Evolutionary conservation across 2,329 filamentous ascomycete species (phyloP).

Genomic region (Parastagonospora nodorum): DNA sequence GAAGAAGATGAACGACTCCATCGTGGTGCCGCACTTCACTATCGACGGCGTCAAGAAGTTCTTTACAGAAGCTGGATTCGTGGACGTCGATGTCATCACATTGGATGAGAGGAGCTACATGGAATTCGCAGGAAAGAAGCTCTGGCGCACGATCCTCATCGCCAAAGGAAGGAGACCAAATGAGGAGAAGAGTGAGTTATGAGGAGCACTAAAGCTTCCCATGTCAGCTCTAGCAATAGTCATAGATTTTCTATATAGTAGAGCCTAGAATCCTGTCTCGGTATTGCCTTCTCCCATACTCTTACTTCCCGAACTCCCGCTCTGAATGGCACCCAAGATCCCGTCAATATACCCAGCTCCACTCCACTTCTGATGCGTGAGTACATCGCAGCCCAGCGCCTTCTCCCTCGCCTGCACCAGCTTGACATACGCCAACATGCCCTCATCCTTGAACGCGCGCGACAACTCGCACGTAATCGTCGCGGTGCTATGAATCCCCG

Average conservation of each 20-base stretch:
- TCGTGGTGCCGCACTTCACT: conserved; percentile 70
- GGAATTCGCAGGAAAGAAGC: conserved; percentile 41
- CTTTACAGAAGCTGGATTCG: conserved; percentile 66
- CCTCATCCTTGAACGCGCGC: conserved; percentile 81
- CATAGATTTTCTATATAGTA: neutral
- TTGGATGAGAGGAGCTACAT: conserved; percentile 59
- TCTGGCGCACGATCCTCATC: conserved; percentile 56
- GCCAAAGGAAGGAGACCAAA: conserved; percentile 56
- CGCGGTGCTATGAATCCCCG: conserved; percentile 67
- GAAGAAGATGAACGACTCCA: conserved; percentile 54
- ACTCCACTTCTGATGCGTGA: conserved; percentile 92
- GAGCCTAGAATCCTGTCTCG: conserved; percentile 56
- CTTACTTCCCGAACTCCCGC: conserved; percentile 84
- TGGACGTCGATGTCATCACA: conserved; percentile 62
- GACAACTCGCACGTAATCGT: conserved; percentile 76
- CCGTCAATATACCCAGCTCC: conserved; percentile 81
- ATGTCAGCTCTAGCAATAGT: neutral
- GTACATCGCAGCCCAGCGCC: conserved; percentile 86
- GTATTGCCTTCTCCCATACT: conserved; percentile 97
- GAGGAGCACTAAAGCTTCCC: neutral
- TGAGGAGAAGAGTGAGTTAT: conserved; percentile 33
- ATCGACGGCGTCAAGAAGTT: conserved; percentile 63
- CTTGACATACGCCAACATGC: conserved; percentile 98
- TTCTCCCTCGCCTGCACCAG: conserved; percentile 88
- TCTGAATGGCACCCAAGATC: conserved; percentile 87